Percentiles rank a stretch among this genome's conserved stretches.
phyloP scores from a whole-genome alignment of 1,284 basidiomycete genomes.

The Tilletia indica region DNA sequence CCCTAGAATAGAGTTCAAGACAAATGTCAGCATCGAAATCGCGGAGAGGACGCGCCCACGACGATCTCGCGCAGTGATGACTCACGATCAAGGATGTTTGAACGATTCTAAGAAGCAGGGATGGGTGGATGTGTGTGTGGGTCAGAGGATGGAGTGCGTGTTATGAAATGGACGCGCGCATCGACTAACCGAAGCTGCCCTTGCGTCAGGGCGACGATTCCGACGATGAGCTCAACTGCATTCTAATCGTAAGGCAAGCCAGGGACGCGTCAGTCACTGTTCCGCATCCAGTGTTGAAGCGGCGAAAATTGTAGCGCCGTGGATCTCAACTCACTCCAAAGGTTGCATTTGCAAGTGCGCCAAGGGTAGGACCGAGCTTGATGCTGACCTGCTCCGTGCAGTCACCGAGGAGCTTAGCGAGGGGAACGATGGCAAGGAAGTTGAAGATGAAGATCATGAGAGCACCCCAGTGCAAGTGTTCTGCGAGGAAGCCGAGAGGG shows the following conservation, averaged over 20 bases:
- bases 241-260: constrained; percentile 37
- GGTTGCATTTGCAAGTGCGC: constrained; percentile 53
- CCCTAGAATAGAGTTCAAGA: constrained; percentile 10
- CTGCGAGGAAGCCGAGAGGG: constrained; percentile 50
- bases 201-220: constrained; percentile 70
- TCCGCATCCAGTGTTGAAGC: neutral
- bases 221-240: constrained; percentile 55
- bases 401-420: constrained; percentile 55
- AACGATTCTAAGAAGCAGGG: constrained; percentile 32
- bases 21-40: neutral
- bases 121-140: neutral
- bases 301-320: neutral
- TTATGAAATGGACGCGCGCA: neutral
- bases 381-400: constrained; percentile 52
- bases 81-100: constrained; percentile 48
- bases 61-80: too few relatives aligned
- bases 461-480: constrained; percentile 43
- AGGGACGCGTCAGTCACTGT: neutral
- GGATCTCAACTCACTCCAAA: neutral
- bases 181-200: constrained; percentile 36
- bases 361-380: constrained; percentile 50
- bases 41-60: too few relatives aligned
- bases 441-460: constrained; percentile 50
- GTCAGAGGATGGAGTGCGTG: neutral
- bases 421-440: constrained; percentile 53